Evolutionary conservation across 768 basidiomycete genomes (phyloP), one percentile per base, ranked within the genome.

Genomic region (Boletellus sp.): DNA sequence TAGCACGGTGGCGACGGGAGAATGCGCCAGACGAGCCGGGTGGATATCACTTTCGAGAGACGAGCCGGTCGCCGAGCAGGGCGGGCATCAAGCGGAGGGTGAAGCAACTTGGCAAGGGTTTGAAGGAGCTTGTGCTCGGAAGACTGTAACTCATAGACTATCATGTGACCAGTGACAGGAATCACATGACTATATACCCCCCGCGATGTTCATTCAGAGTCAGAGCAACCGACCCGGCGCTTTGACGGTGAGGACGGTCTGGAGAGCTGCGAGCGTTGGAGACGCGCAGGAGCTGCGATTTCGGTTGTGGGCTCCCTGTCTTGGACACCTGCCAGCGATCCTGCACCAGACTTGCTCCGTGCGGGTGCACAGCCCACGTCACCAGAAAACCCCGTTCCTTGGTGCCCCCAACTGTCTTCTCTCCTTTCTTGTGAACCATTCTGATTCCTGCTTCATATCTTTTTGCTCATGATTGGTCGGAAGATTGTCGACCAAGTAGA

Each of bases 1-100:
- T 81, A 32, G 79, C 79, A 9, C 63, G 64, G 52, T 65, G 70
- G 58, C 59, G 63, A 45, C 60, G 45, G 40, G 65, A 66, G 40
- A 51, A 70, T 36, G 62, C 63, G 20, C 66, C 62, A 2, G 55
- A 64, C 45, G 60, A 64, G 38, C 66, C 68, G 1, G 64, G 68
- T 31, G 60, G 53, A 11, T 70, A 66, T 46, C 62, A 54, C 10
- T 70, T 70, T 55, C 53, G 53, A 23, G 68, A 68, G 51, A 68
- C 44, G 48, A 45, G 44, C 32, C 56, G 50, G n/a, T 62, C 58
- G 5, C 48, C 48, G 35, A 48, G 38, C 9, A 70, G 22, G 45
- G 20, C 53, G 43, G 52, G 55, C 1, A 13, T 67, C 54, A 68
- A 64, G 41, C 48, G 52, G 10, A 64, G 45, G 47, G 62, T 68